phyloP scores from a whole-genome alignment of 1,139 yeast species.

The Lipomyces yarrowii region DNA sequence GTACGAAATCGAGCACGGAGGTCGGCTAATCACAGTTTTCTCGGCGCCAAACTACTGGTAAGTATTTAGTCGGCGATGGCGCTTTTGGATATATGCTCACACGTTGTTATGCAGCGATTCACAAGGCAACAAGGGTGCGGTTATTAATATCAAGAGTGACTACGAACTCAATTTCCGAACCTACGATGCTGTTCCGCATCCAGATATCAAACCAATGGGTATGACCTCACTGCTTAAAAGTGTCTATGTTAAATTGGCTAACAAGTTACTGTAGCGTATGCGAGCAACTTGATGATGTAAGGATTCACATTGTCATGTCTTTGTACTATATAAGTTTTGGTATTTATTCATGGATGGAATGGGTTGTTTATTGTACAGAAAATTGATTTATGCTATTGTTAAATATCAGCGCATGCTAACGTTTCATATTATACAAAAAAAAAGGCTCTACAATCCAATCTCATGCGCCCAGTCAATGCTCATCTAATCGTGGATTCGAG shows the following conservation, averaged over 20 bases:
- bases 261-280: conserved; percentile 22
- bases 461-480: neutral
- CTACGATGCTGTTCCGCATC: conserved; percentile 86
- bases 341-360: neutral
- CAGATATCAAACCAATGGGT: conserved; percentile 89
- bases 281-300: conserved; percentile 28
- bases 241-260: neutral
- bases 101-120: conserved; percentile 60
- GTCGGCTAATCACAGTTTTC: conserved; percentile 84
- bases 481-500: neutral
- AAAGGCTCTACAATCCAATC: neutral
- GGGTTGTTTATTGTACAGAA: neutral
- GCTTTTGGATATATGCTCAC: neutral
- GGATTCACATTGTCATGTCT: neutral
- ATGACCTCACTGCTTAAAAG: neutral
- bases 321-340: neutral
- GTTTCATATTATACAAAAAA: neutral
- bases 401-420: neutral
- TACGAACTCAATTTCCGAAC: conserved; percentile 57
- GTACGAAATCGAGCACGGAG: conserved; percentile 83
- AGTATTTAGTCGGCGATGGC: neutral
- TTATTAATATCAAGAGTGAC: conserved; percentile 66
- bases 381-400: neutral
- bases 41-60: conserved; percentile 86
- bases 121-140: conserved; percentile 89